phyloP scores from a whole-genome alignment of 306 rosid genomes.

The Pterocarpus santalinus region DNA sequence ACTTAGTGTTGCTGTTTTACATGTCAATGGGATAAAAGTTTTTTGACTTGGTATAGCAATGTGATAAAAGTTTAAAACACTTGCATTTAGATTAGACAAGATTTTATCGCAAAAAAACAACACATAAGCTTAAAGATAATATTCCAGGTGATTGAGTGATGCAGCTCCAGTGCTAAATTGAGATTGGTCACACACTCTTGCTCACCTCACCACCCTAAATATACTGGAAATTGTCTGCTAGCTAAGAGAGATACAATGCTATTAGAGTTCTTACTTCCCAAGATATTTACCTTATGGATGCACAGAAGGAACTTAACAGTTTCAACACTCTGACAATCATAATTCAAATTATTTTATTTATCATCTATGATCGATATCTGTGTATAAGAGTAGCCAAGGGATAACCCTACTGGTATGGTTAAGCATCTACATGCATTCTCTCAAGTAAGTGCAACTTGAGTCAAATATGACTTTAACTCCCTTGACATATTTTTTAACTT shows the following conservation, averaged over 20 bases:
- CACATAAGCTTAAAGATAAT: not conserved
- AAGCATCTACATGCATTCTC: not conserved
- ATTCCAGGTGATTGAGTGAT: conserved; percentile 12
- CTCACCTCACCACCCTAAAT: not conserved
- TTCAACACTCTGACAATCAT: not conserved
- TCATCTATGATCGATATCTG: not conserved
- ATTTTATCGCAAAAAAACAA: not conserved
- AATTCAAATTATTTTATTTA: conserved; percentile 2
- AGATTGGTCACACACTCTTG: not conserved
- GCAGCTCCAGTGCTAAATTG: not conserved
- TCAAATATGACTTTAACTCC: conserved; percentile 9
- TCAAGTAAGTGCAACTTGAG: conserved; percentile 5
- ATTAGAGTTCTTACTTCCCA: not conserved
- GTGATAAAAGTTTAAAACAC: not conserved
- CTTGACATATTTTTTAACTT: not conserved
- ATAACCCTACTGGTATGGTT: not conserved
- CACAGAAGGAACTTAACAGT: not conserved
- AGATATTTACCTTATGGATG: not conserved
- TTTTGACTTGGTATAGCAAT: not conserved
- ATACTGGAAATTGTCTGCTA: not conserved
- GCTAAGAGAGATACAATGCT: not conserved
- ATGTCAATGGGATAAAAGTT: not conserved
- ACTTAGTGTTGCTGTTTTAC: not conserved
- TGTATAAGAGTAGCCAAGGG: not conserved
- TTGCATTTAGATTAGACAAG: not conserved